Evolutionary conservation across 768 basidiomycete species (phyloP).

Genomic region (Pisolithus albus): DNA sequence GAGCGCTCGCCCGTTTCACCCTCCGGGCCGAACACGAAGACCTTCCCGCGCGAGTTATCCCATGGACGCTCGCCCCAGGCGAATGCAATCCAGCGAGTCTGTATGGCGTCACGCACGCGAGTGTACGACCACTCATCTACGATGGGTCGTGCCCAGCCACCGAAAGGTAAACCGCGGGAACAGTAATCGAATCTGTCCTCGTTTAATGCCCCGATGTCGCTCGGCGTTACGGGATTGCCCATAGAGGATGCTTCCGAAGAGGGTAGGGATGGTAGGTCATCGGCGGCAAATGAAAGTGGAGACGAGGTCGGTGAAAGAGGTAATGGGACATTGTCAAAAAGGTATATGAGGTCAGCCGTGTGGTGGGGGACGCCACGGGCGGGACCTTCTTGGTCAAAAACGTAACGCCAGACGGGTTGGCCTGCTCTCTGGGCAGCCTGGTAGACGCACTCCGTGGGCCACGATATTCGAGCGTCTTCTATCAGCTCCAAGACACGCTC

Average conservation of each 20-base stretch:
- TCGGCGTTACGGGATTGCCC: slow-evolving; percentile 14
- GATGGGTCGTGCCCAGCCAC: slow-evolving; percentile 48
- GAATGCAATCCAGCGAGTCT: slow-evolving; percentile 69
- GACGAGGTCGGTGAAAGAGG: slow-evolving; percentile 34
- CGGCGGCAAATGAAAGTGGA: slow-evolving; percentile 28
- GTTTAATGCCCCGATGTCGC: slow-evolving; percentile 23
- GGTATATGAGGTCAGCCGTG: slow-evolving; percentile 65
- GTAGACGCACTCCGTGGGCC: slow-evolving; percentile 66
- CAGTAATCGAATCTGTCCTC: slow-evolving; percentile 14
- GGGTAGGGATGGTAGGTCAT: slow-evolving; percentile 24
- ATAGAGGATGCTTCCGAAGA: slow-evolving; percentile 22
- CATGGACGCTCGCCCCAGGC: slow-evolving; percentile 70
- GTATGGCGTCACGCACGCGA: slow-evolving; percentile 64
- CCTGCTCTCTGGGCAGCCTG: slow-evolving; percentile 45
- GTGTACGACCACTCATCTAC: slow-evolving; percentile 64
- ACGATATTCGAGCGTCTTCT: slow-evolving; percentile 67
- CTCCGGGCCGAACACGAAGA: slow-evolving; percentile 77
- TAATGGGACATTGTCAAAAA: slow-evolving; percentile 69
- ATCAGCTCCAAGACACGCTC: slow-evolving; percentile 69
- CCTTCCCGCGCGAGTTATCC: slow-evolving; percentile 47
- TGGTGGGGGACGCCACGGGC: slow-evolving; percentile 60
- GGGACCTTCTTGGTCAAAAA: slow-evolving; percentile 78
- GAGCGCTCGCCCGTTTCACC: slow-evolving; percentile 75
- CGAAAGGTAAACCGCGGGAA: slow-evolving; percentile 12
- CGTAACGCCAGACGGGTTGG: slow-evolving; percentile 68